phyloP scores from a whole-genome alignment of 129 eudicot species.

The Centaurea solstitialis region DNA sequence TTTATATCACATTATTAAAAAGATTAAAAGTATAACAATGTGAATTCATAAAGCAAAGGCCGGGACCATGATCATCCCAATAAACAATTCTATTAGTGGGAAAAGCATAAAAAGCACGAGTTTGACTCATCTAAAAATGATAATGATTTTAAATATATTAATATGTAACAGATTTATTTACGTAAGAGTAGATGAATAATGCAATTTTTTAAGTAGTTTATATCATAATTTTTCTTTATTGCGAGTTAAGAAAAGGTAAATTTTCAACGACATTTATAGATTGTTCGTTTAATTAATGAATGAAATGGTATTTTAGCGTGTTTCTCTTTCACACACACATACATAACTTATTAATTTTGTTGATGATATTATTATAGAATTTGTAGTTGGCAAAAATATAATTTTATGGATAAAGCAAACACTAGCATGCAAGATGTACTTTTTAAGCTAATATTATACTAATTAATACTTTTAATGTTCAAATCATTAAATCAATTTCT shows the following conservation, averaged over 20 bases:
- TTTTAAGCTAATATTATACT: too few relatives aligned
- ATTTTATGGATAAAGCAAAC: neutral
- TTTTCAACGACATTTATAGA: neutral
- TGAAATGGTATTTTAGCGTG: neutral
- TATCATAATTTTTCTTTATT: too few relatives aligned
- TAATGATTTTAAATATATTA: neutral
- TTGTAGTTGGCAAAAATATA: neutral
- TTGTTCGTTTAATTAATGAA: too few relatives aligned
- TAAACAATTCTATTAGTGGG: slow-evolving; percentile 7
- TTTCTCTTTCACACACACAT: too few relatives aligned
- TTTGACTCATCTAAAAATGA: slow-evolving; percentile 17
- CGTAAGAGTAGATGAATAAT: neutral
- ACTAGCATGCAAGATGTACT: neutral
- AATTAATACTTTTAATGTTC: neutral
- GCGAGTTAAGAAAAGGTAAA: neutral
- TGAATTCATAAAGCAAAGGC: neutral
- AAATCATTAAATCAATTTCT: neutral
- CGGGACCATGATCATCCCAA: neutral
- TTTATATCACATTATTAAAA: neutral
- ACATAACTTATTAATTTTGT: neutral
- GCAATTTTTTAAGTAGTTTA: neutral
- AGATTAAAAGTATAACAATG: neutral
- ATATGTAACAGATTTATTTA: neutral
- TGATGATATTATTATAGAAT: neutral
- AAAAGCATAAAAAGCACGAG: slow-evolving; percentile 22